Evolutionary conservation across 2,329 filamentous ascomycete genomes (phyloP).

Genomic region (Calonectria naviculata): DNA sequence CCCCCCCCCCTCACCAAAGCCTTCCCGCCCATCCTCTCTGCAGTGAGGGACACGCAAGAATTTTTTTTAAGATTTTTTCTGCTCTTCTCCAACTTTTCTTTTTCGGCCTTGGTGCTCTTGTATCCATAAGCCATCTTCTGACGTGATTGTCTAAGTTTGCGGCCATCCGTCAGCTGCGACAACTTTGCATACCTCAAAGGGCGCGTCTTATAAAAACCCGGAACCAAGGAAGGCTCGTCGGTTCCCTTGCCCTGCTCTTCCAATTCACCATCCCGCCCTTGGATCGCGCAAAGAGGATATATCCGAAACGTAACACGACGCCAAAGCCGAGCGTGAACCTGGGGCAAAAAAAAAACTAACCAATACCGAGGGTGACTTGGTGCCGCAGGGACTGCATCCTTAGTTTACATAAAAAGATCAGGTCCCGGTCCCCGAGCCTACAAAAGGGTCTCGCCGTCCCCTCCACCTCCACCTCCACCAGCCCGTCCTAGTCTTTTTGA

Average conservation of each 20-base stretch:
- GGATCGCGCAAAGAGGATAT: slow-evolving; percentile 37
- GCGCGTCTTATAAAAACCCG: slow-evolving; percentile 4
- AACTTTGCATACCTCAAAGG: not conserved
- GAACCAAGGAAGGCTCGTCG: not conserved
- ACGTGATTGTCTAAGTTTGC: slow-evolving; percentile 28
- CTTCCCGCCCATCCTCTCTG: not conserved
- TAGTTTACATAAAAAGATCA: slow-evolving; percentile 36
- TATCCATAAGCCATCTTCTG: slow-evolving; percentile 23
- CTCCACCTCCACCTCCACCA: slow-evolving; percentile 27
- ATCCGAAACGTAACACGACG: slow-evolving; percentile 10
- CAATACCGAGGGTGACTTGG: slow-evolving; percentile 23
- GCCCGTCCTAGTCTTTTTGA: not conserved
- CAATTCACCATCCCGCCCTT: slow-evolving; percentile 20
- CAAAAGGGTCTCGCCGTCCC: slow-evolving; percentile 23
- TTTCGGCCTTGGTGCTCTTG: not conserved
- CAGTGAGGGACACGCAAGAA: not conserved
- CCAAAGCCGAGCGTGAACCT: not conserved
- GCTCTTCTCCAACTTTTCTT: not conserved
- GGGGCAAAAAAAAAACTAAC: not conserved
- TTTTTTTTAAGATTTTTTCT: slow-evolving; percentile 22
- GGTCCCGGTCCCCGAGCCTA: slow-evolving; percentile 20
- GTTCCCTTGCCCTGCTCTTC: not conserved
- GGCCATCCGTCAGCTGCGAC: not conserved
- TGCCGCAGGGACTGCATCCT: slow-evolving; percentile 22
- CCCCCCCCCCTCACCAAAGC: not conserved